Evolutionary conservation across 805 yeast species (phyloP).

Genomic region (Kluyveromyces siamensis): DNA sequence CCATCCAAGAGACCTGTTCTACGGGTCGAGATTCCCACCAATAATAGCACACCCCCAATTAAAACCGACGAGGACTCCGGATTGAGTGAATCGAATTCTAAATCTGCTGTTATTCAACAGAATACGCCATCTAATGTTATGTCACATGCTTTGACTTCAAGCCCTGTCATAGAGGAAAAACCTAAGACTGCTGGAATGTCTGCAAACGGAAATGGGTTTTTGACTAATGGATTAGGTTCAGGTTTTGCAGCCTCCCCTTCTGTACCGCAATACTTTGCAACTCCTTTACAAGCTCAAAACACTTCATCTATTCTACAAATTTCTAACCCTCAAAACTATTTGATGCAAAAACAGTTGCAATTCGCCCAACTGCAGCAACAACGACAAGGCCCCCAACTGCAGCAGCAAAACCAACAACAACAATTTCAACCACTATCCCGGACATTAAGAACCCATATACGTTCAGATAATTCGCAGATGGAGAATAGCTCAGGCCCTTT

Average conservation of each 20-base stretch:
- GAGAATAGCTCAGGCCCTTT: conserved; percentile 12
- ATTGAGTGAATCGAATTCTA: conserved; percentile 14
- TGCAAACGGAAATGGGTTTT: neutral
- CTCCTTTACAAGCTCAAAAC: conserved; percentile 25
- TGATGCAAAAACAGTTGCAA: conserved; percentile 14
- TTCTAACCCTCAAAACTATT: conserved; percentile 11
- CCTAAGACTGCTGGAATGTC: conserved; percentile 2
- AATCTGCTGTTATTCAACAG: neutral
- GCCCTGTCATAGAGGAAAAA: conserved; percentile 2
- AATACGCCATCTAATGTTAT: conserved; percentile 1
- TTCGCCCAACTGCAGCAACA: conserved; percentile 17
- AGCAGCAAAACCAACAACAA: conserved; percentile 13
- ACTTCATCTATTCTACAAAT: conserved; percentile 15
- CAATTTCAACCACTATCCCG: conserved; percentile 5
- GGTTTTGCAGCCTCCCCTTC: conserved; percentile 24
- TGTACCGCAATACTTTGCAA: conserved; percentile 26
- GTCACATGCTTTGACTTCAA: conserved; percentile 1
- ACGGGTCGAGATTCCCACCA: conserved; percentile 57
- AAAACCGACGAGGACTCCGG: conserved; percentile 29
- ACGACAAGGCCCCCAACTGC: conserved; percentile 10
- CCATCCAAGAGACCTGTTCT: conserved; percentile 42
- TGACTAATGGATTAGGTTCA: conserved; percentile 19
- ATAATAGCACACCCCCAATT: conserved; percentile 25
- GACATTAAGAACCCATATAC: neutral
- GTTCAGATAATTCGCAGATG: neutral